phyloP scores from a whole-genome alignment of 352 stramenopile species.

The Phytophthora multivora region DNA sequence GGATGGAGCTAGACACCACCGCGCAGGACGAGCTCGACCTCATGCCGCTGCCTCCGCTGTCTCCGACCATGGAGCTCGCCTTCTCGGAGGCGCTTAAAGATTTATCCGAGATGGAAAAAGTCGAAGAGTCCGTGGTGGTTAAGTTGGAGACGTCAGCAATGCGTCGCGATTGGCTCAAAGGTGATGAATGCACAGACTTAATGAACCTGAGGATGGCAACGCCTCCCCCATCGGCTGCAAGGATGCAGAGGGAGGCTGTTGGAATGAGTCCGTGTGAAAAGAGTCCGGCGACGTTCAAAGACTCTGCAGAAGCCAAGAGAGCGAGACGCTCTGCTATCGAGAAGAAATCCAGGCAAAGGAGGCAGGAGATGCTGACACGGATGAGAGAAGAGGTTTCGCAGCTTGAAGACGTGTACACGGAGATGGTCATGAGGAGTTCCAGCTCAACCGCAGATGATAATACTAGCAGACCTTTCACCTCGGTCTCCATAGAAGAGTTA shows the following conservation, averaged over 20 bases:
- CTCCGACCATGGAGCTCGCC: conserved; percentile 20
- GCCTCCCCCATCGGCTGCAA: not conserved
- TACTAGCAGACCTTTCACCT: not conserved
- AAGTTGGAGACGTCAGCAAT: conserved; percentile 7
- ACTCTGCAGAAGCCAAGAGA: conserved; percentile 30
- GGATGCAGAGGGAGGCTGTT: not conserved
- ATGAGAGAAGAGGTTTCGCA: conserved; percentile 61
- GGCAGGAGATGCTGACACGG: conserved; percentile 21
- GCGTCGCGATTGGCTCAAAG: not conserved
- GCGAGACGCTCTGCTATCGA: conserved; percentile 58
- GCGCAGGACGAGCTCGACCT: conserved; percentile 3
- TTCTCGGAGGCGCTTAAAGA: conserved; percentile 17
- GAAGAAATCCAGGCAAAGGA: conserved; percentile 47
- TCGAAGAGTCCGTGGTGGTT: conserved; percentile 1
- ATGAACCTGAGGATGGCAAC: conserved; percentile 18
- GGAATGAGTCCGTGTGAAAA: conserved; percentile 16
- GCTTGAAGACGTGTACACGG: conserved; percentile 48
- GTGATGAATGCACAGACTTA: not conserved
- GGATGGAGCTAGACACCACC: not conserved
- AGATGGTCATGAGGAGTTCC: conserved; percentile 18
- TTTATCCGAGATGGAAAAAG: conserved; percentile 20
- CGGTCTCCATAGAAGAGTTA: conserved; percentile 4
- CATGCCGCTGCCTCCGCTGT: conserved; percentile 20
- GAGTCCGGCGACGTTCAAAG: not conserved
- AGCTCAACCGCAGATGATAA: not conserved